Evolutionary conservation across 2,329 filamentous ascomycete genomes (phyloP).

Genomic region (Fusarium phyllophilum): DNA sequence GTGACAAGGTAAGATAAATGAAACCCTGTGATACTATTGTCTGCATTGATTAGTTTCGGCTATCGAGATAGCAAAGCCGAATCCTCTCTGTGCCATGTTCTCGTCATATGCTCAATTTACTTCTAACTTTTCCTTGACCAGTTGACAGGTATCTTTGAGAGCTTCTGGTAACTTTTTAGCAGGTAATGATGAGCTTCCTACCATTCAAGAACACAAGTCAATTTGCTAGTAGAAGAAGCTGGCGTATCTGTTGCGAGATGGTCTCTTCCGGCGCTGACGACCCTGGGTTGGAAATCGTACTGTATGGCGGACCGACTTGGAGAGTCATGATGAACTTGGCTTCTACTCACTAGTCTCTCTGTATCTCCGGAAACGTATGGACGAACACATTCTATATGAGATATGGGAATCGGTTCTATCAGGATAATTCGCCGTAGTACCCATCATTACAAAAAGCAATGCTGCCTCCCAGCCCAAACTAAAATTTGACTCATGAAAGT

Average conservation of each 20-base stretch:
- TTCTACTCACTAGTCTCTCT: not conserved
- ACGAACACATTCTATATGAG: no score
- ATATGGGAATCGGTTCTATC: not conserved
- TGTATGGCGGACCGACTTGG: not conserved
- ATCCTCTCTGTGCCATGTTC: no score
- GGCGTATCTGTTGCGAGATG: not conserved
- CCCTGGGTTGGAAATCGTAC: not conserved
- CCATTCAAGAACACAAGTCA: not conserved
- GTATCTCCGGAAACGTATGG: not conserved
- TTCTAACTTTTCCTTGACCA: no score
- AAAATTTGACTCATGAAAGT: not conserved
- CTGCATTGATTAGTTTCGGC: not conserved
- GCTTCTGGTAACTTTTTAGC: no score
- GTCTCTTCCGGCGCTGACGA: not conserved
- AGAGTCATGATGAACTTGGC: not conserved
- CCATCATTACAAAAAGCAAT: not conserved
- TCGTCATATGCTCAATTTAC: not conserved
- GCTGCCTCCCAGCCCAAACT: not conserved
- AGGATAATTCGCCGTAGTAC: not conserved
- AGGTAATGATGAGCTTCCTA: not conserved
- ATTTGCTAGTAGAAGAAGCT: not conserved
- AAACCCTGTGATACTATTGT: rapidly evolving
- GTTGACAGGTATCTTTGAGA: not conserved
- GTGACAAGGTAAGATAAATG: rapidly evolving
- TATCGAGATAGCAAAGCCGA: not conserved